Evolutionary conservation across 345 rosid species (phyloP), one percentile per base, ranked within the genome.

Genomic region (Carallia brachiata): DNA sequence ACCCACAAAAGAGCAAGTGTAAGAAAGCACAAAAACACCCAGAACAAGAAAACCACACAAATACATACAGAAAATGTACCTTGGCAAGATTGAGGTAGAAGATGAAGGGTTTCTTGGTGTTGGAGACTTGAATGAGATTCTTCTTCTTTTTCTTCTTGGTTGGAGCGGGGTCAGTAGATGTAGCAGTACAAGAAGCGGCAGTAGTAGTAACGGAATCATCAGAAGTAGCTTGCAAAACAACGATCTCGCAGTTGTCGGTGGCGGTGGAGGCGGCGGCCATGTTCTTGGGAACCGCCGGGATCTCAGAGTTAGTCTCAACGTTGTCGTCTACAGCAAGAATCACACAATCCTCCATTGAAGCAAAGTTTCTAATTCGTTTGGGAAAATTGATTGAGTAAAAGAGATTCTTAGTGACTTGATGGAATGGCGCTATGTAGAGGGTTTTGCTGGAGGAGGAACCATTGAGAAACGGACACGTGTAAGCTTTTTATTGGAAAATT

Each of bases 81-180:
- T 77, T 80, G 52, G 84, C 81, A 62, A 78, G 79, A 74, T 68
- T 74, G 60, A 77, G 84, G 55, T 80, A 80, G 72, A 77, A 80
- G 67, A 74, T 18, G 69, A 80, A 77, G 69, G 81, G 81, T 60
- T 74, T 77, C 79, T 80, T 77, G 70, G 64, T 74, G 62, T 71
- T 78, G 57, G 84, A 80, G 50, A 80, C 77, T 17, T 68, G 76
- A 60, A 80, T 73, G 56, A 54, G 66, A 19, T 76, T 53, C 30
- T 65, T 55, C 53, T 48, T 65, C 67, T 66, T 77, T 59, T 72
- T 77, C 63, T 72, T 76, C 62, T 52, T 60, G 30, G 30, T 53
- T 63, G 31, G 50, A 52, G 72, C 9, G 5, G 65, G 52, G 66
- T 64, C 34, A 5, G 18, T 64, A 28, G 18, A 30, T n/a, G 54